Evolutionary conservation across 352 stramenopile genomes (phyloP).

Genomic region (Globisporangium perplexum): DNA sequence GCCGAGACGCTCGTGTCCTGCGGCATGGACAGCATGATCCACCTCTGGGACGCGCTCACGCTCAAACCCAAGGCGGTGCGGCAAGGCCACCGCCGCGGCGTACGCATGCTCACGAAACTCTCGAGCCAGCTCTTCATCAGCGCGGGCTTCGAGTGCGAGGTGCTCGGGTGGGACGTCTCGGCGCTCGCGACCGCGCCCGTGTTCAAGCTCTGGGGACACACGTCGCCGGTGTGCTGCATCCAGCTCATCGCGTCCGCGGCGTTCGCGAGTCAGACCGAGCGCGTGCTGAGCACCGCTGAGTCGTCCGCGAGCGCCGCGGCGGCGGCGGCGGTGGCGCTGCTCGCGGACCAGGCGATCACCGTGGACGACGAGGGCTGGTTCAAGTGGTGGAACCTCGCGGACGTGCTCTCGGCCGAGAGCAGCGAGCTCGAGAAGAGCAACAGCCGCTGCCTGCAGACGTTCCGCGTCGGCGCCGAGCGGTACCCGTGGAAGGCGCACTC

Average conservation of each 20-base stretch:
- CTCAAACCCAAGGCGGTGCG: constrained; percentile 40
- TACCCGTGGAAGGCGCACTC: constrained; percentile 69
- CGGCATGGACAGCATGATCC: constrained; percentile 73
- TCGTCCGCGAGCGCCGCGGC: constrained; percentile 9
- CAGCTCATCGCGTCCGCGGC: constrained; percentile 44
- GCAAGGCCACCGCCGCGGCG: constrained; percentile 52
- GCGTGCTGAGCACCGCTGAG: not conserved
- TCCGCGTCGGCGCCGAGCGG: constrained; percentile 60
- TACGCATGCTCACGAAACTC: constrained; percentile 56
- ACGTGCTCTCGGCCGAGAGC: constrained; percentile 59
- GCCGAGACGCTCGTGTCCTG: constrained; percentile 60
- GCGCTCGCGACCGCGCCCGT: constrained; percentile 49
- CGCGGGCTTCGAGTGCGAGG: constrained; percentile 68
- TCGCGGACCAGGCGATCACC: constrained; percentile 66
- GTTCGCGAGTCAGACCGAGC: constrained; percentile 11
- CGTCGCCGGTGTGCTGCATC: constrained; percentile 59
- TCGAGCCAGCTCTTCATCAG: constrained; percentile 68
- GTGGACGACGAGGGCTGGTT: constrained; percentile 81
- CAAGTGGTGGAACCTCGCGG: constrained; percentile 74
- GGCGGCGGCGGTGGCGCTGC: constrained; percentile 16
- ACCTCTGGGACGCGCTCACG: constrained; percentile 58
- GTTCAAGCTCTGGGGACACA: constrained; percentile 65
- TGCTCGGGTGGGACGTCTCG: constrained; percentile 72
- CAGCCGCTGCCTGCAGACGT: constrained; percentile 61
- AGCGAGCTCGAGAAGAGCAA: constrained; percentile 47